Percentiles rank a stretch among this genome's conserved stretches.
These are phyloP conservation scores for Amanita thiersii DNA, from an alignment of 768 basidiomycete species.

Conservation along the genomic window DNA sequence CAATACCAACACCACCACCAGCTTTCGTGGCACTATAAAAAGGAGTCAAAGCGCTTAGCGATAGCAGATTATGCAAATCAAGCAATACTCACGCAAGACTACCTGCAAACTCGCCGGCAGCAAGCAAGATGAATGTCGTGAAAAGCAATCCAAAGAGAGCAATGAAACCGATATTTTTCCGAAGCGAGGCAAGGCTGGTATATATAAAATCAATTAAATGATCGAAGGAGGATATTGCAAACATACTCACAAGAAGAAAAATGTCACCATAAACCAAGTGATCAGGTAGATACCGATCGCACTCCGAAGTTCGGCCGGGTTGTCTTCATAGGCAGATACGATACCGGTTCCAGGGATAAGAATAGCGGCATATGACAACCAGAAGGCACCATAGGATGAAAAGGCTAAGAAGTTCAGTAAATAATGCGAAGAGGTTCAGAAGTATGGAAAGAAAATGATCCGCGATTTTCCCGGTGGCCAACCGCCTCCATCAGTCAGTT, in stretches of 20 bases:
- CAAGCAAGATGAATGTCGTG: constrained; percentile 12
- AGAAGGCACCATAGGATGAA: constrained; percentile 61
- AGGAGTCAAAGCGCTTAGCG: not conserved
- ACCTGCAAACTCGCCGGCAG: constrained; percentile 13
- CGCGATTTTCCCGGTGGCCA: no score
- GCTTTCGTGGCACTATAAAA: constrained; percentile 14
- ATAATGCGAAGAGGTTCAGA: constrained; percentile 6
- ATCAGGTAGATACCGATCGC: constrained; percentile 55
- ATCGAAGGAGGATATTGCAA: no score
- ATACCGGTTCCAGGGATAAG: constrained; percentile 51
- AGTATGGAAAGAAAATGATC: not conserved
- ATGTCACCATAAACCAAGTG: constrained; percentile 52
- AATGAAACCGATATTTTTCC: constrained; percentile 16
- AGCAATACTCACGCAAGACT: constrained; percentile 12
- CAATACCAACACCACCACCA: constrained; percentile 22
- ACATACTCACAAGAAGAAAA: constrained; percentile 42
- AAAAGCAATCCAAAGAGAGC: constrained; percentile 14
- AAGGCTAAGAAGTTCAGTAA: constrained; percentile 34
- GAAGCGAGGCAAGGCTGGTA: constrained; percentile 16
- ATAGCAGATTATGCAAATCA: not conserved
- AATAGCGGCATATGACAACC: constrained; percentile 56
- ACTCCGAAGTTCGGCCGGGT: constrained; percentile 19
- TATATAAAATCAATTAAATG: no score
- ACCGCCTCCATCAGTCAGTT: no score
- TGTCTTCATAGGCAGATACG: constrained; percentile 28